phyloP scores from a whole-genome alignment of 176 grass and related monocot species.

The Luzula sylvatica region DNA sequence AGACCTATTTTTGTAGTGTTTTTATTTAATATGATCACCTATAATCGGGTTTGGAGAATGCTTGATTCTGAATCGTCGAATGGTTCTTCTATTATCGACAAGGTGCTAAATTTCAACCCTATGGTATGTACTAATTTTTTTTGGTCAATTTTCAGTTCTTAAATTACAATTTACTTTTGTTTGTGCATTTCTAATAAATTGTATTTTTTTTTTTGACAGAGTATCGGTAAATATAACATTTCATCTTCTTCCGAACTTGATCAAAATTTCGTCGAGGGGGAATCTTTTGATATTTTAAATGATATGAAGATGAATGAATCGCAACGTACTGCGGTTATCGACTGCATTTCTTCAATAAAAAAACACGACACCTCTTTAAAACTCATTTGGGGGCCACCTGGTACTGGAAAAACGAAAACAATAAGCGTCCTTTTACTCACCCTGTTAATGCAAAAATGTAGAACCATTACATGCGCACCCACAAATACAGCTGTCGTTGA shows the following conservation, averaged over 20 bases:
- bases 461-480: conserved; percentile 53
- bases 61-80: background rate
- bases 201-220: background rate
- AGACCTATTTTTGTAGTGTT: conserved; percentile 29
- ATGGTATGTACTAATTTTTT: conserved; percentile 18
- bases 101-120: conserved; percentile 13
- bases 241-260: background rate
- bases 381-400: conserved; percentile 69
- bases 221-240: background rate
- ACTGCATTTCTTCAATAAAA: conserved; percentile 26
- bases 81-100: conserved; percentile 16
- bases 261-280: background rate
- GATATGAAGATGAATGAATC: conserved; percentile 34
- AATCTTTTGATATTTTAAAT: background rate
- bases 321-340: conserved; percentile 27
- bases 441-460: conserved; percentile 33
- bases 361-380: background rate
- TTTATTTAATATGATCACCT: conserved; percentile 49
- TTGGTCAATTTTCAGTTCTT: background rate
- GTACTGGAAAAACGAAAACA: conserved; percentile 77
- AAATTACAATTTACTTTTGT: background rate
- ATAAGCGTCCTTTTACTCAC: conserved; percentile 39
- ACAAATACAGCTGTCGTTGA: conserved; percentile 68
- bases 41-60: conserved; percentile 42
- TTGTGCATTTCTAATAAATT: background rate